These are phyloP conservation scores for Rhododendron griersonianum DNA, from an alignment of 148 eudicot species.

Conservation along the genomic window DNA sequence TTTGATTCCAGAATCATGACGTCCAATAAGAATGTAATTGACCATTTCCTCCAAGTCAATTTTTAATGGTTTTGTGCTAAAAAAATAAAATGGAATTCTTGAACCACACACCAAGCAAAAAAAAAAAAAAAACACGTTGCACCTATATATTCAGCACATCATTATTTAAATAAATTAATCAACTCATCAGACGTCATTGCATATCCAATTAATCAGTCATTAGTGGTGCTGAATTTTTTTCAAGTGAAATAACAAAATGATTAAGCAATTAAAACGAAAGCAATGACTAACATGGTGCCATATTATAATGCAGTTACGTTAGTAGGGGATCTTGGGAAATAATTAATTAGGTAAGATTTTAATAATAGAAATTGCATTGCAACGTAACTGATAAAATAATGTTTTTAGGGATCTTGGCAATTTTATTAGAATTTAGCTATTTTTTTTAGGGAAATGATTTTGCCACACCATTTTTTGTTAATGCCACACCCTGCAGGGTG, in stretches of 20 bases:
- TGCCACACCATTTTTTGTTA: no score
- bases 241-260: background rate
- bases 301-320: background rate
- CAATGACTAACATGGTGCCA: background rate
- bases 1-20: background rate
- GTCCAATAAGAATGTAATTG: background rate
- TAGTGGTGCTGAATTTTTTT: background rate
- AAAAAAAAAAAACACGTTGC: background rate
- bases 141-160: background rate
- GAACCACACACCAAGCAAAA: background rate
- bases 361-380: background rate
- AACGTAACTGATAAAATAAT: background rate
- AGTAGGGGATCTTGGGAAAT: background rate
- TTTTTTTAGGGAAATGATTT: no score
- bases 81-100: background rate
- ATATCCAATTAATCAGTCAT: background rate
- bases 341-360: background rate
- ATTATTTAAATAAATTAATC: background rate
- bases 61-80: background rate
- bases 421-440: background rate
- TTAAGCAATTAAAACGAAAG: background rate
- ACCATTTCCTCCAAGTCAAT: background rate
- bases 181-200: background rate
- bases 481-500: no score
- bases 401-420: background rate